A percentile compares a stretch with the other conserved stretches of the same genome.
Conservation (phyloP, 2,329 filamentous ascomycete genomes). For the Aspergillus proliferans region DNA sequence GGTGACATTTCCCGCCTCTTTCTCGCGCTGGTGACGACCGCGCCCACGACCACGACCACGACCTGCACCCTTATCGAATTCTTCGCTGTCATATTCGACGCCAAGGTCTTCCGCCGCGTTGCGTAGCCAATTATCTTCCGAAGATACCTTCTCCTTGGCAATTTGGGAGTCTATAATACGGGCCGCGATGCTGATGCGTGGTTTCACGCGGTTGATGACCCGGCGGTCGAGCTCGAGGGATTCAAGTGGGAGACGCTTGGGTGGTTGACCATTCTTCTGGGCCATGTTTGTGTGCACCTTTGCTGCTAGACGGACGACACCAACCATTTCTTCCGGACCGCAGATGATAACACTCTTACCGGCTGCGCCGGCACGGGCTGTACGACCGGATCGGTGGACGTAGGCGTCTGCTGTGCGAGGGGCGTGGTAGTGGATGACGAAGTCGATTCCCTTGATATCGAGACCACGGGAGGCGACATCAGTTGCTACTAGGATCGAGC, state of each 20-base stretch:
- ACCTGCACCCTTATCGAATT: slow-evolving; percentile 58
- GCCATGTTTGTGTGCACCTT: slow-evolving; percentile 65
- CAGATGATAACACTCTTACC: slow-evolving; percentile 86
- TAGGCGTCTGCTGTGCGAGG: slow-evolving; percentile 88
- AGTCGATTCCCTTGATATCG: slow-evolving; percentile 82
- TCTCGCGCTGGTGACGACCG: slow-evolving; percentile 68
- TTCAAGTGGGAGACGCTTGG: slow-evolving; percentile 58
- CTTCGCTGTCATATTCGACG: slow-evolving; percentile 87
- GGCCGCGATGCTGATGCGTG: slow-evolving; percentile 75
- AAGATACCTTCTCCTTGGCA: slow-evolving; percentile 79
- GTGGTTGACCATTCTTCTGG: slow-evolving; percentile 44
- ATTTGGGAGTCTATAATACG: slow-evolving; percentile 73
- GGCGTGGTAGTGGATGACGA: slow-evolving; percentile 92
- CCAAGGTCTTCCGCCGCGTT: slow-evolving; percentile 86
- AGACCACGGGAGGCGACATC: slow-evolving; percentile 91
- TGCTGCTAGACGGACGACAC: slow-evolving; percentile 73
- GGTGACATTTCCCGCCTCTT: slow-evolving; percentile 58
- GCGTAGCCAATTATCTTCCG: slow-evolving; percentile 78
- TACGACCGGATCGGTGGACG: slow-evolving; percentile 90
- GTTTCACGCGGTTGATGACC: slow-evolving; percentile 68
- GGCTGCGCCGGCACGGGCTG: slow-evolving; percentile 70
- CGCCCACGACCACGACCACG: slow-evolving; percentile 57
- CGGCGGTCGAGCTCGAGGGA: slow-evolving; percentile 78
- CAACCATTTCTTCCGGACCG: slow-evolving; percentile 80
- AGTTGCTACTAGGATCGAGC: slow-evolving; percentile 76